A percentile compares a stretch with the other conserved stretches of the same genome.
phyloP scores from a whole-genome alignment of 352 stramenopile species.

The Globisporangium irregulare region DNA sequence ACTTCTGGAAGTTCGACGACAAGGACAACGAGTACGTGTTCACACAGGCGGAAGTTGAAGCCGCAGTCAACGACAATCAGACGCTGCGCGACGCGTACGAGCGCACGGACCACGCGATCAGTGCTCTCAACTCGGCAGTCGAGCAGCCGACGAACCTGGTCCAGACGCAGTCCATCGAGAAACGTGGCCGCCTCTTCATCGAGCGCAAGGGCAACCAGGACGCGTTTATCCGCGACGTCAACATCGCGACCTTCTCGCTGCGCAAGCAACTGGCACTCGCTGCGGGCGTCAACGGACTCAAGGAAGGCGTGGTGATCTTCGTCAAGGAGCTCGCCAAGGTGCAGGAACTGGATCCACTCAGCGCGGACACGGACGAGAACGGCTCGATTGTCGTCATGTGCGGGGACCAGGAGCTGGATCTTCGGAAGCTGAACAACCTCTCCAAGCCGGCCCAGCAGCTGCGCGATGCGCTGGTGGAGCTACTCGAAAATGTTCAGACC shows the following conservation, averaged over 20 bases:
- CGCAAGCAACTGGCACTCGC: conserved; percentile 43
- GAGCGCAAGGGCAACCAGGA: conserved; percentile 25
- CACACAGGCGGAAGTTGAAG: conserved; percentile 22
- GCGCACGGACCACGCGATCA: conserved; percentile 21
- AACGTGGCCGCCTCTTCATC: conserved; percentile 37
- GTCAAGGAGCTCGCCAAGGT: conserved; percentile 42
- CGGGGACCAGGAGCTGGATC: conserved; percentile 39
- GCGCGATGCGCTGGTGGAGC: conserved; percentile 43
- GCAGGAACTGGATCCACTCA: conserved; percentile 34
- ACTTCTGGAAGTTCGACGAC: conserved; percentile 47
- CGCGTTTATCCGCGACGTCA: conserved; percentile 24
- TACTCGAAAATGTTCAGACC: conserved; percentile 52
- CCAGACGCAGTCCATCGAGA: conserved; percentile 28
- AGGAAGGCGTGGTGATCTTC: conserved; percentile 37
- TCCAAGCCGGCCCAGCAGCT: conserved; percentile 35
- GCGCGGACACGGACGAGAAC: conserved; percentile 35
- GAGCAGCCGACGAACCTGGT: conserved; percentile 30
- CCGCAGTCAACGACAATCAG: conserved; percentile 15
- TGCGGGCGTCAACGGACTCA: conserved; percentile 31
- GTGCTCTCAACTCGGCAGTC: conserved; percentile 32
- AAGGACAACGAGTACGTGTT: conserved; percentile 42
- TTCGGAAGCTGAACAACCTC: conserved; percentile 48
- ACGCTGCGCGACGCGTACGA: conserved; percentile 30
- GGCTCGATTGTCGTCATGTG: conserved; percentile 43
- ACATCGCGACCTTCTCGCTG: conserved; percentile 31